A percentile compares a stretch with the other conserved stretches of the same genome.
phyloP scores from a whole-genome alignment of 108 stramenopile genomes.

The Nannochloropsis gaditana region DNA sequence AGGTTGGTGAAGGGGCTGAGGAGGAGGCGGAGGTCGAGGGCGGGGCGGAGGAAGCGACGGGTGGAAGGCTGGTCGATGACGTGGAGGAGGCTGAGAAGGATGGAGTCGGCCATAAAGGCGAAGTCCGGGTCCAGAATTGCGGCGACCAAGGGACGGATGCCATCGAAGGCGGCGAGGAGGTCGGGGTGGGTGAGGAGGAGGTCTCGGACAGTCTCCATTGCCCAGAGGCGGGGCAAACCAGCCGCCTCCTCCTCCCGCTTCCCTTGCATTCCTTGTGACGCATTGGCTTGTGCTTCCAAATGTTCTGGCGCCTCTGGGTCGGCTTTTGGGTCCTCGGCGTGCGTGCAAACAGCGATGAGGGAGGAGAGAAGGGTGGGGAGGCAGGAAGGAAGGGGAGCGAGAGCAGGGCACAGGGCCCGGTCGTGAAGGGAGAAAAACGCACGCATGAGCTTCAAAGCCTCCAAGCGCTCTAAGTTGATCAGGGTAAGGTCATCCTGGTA shows the following conservation, averaged over 20 bases:
- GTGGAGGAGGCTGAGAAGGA: constrained; percentile 17
- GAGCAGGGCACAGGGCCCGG: not conserved
- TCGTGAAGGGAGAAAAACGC: not conserved
- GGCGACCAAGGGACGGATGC: not conserved
- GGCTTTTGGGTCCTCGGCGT: not conserved
- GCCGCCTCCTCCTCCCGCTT: not conserved
- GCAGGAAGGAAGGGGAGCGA: not conserved
- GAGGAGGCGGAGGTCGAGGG: constrained; percentile 2
- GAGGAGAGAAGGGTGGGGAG: not conserved
- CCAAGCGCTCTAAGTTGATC: not conserved
- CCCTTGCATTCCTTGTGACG: no score
- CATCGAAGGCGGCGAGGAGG: not conserved
- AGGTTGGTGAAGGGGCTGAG: constrained; percentile 17
- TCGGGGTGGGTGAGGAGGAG: not conserved
- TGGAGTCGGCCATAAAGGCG: not conserved
- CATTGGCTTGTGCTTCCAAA: no score
- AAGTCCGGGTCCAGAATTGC: not conserved
- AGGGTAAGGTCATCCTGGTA: not conserved
- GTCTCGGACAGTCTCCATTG: not conserved
- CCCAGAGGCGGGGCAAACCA: not conserved
- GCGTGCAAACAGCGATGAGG: not conserved
- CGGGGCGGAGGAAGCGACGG: not conserved
- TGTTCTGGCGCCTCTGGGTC: no score
- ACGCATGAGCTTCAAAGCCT: not conserved
- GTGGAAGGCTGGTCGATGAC: not conserved